Evolutionary conservation across 2,329 filamentous ascomycete species (phyloP).

Genomic region (Microdochium paspali): DNA sequence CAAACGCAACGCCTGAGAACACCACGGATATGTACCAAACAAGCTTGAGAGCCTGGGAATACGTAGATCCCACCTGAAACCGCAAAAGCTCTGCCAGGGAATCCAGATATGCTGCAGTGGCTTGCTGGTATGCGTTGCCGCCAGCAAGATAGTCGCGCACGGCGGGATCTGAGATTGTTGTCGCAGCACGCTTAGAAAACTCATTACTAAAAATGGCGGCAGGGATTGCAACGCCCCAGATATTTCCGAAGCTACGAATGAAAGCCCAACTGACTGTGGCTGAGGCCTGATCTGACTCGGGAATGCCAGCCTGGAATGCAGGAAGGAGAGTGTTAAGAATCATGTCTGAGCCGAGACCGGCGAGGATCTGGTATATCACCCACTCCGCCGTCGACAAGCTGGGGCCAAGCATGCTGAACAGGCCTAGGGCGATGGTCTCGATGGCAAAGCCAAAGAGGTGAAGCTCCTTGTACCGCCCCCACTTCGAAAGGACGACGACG

Average conservation of each 20-base stretch:
- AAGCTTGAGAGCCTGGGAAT: constrained; percentile 20
- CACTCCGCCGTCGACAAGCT: constrained; percentile 21
- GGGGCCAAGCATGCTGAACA: constrained; percentile 24
- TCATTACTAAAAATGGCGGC: constrained; percentile 22
- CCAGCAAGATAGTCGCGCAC: constrained; percentile 4
- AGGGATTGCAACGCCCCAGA: constrained; percentile 30
- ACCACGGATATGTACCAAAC: constrained; percentile 26
- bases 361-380: constrained; percentile 24
- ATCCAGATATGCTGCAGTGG: constrained; percentile 8
- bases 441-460: constrained; percentile 17
- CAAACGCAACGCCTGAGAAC: constrained; percentile 20
- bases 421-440: constrained; percentile 22
- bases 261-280: constrained; percentile 26
- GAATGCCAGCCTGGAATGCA: constrained; percentile 23
- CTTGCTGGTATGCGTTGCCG: constrained; percentile 11
- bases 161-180: constrained; percentile 3
- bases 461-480: constrained; percentile 12
- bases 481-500: constrained; percentile 13
- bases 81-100: constrained; percentile 5
- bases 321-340: constrained; percentile 27
- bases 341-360: constrained; percentile 26
- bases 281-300: constrained; percentile 17
- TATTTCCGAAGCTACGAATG: constrained; percentile 27
- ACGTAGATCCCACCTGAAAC: constrained; percentile 20
- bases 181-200: constrained; percentile 2